Conservation (phyloP, 176 grass and related monocot genomes). For the Ensete glaucum region DNA sequence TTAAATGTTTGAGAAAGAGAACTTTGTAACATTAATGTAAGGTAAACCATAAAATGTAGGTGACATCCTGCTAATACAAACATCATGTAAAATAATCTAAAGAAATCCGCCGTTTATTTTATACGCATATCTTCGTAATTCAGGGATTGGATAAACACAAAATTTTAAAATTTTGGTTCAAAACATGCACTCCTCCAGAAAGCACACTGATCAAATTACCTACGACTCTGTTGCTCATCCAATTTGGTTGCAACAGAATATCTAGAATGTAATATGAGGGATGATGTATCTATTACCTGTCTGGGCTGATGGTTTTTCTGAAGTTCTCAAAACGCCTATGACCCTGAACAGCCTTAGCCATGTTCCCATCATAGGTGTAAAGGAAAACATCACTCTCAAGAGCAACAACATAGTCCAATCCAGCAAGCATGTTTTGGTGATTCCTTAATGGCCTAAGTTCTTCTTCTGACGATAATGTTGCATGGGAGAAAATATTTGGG, state of each 20-base stretch:
- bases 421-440: slow-evolving; percentile 99
- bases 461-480: slow-evolving; percentile 56
- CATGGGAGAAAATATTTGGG: slow-evolving; percentile 81
- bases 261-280: slow-evolving; percentile 1
- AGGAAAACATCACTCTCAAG: slow-evolving; percentile 83
- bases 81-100: background rate
- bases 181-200: background rate
- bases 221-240: too few species aligned
- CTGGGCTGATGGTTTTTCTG: slow-evolving; percentile 84
- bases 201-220: too few species aligned
- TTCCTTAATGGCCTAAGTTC: slow-evolving; percentile 69
- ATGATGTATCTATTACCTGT: slow-evolving; percentile 46
- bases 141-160: too few species aligned
- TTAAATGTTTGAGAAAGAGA: background rate
- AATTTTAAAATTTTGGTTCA: background rate
- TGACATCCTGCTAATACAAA: background rate
- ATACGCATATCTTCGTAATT: too few species aligned
- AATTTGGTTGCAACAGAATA: background rate
- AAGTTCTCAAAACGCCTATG: slow-evolving; percentile 87
- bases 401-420: slow-evolving; percentile 86
- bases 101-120: too few species aligned
- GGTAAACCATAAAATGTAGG: background rate
- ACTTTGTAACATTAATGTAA: background rate
- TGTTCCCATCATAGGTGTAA: slow-evolving; percentile 96
- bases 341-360: slow-evolving; percentile 95